Conservation (phyloP, 2,329 filamentous ascomycete genomes). For the Leptographium galeiforme region DNA sequence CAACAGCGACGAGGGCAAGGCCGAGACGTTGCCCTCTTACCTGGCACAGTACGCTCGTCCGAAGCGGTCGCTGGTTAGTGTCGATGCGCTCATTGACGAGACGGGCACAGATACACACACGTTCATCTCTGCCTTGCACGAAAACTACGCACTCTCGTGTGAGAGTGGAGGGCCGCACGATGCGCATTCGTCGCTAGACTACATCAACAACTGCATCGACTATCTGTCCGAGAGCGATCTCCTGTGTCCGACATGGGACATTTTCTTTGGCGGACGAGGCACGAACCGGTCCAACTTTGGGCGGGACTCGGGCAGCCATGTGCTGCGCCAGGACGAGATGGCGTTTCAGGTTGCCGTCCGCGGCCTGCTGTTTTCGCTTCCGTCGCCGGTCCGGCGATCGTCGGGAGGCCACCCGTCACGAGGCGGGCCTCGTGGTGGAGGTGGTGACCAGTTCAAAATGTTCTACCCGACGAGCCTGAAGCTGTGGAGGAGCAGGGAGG, state of each 20-base stretch:
- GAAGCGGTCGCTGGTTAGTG: slow-evolving; percentile 49
- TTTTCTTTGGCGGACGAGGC: slow-evolving; percentile 49
- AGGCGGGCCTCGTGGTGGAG: slow-evolving; percentile 17
- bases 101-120: slow-evolving; percentile 73
- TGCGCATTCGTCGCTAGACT: slow-evolving; percentile 53
- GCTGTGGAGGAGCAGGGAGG: slow-evolving; percentile 72
- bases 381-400: slow-evolving; percentile 70
- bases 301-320: slow-evolving; percentile 52
- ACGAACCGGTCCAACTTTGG: slow-evolving; percentile 22
- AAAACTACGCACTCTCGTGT: slow-evolving; percentile 86
- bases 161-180: slow-evolving; percentile 38
- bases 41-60: slow-evolving; percentile 43
- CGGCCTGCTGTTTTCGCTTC: slow-evolving; percentile 73
- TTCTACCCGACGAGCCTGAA: slow-evolving; percentile 80
- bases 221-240: slow-evolving; percentile 79
- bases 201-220: slow-evolving; percentile 74
- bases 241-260: slow-evolving; percentile 58
- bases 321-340: slow-evolving; percentile 83
- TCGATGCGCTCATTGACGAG: slow-evolving; percentile 77
- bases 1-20: slow-evolving; percentile 22
- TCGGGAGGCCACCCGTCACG: slow-evolving; percentile 28
- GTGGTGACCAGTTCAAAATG: slow-evolving; percentile 66
- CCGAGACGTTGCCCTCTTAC: slow-evolving; percentile 46
- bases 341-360: slow-evolving; percentile 83
- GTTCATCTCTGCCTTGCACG: slow-evolving; percentile 23